Evolutionary conservation across 164 flowering plant species (phyloP), one percentile per base, ranked within the genome.

Genomic region (Vitis riparia): DNA sequence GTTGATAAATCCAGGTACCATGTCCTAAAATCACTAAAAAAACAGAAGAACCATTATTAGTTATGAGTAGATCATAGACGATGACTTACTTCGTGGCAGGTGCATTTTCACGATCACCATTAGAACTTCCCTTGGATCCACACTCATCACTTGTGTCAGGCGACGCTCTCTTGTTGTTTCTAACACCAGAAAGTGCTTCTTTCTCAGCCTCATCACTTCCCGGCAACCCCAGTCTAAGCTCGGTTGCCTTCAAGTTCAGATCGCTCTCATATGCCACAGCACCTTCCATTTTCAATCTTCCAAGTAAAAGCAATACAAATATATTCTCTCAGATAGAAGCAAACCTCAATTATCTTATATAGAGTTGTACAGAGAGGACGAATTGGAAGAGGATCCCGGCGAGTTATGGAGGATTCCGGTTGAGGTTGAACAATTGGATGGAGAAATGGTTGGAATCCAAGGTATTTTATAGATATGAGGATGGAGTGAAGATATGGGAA

Each of bases 141-240:
- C 63, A 51, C 12, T 80, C 79, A 13, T 80, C 80, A 11, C 51
- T 68, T 6, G 71, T 12, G 13, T 81, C 87, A 2, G 74, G 71
- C 70, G 78, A 69, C 3, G 83, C 53, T 47, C 96, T 59, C 70
- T 90, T 90, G 87, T 87, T 88, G 82, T 56, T 80, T 70, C 75
- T 79, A 6, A 55, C 63, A 30, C 55, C 16, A 16, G 75, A 53
- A 9, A 69, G 65, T 9, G 29, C 56, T 44, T 79, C 75, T 23
- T 71, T 66, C 8, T 82, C 84, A 10, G 44, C 15, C n/a, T 82
- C 78, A 47, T 85, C 74, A 0, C 77, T 65, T 7, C 91, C 95
- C 0, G 91, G 91, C 76, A 85, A 72, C 3, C 94, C 90, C 53
- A 89, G 63, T 17, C 90, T 78, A 0, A 89, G 87, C 77, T 89